These are phyloP conservation scores for Glaciozyma antarctica DNA, from an alignment of 768 basidiomycete genomes.

Conservation along the genomic window DNA sequence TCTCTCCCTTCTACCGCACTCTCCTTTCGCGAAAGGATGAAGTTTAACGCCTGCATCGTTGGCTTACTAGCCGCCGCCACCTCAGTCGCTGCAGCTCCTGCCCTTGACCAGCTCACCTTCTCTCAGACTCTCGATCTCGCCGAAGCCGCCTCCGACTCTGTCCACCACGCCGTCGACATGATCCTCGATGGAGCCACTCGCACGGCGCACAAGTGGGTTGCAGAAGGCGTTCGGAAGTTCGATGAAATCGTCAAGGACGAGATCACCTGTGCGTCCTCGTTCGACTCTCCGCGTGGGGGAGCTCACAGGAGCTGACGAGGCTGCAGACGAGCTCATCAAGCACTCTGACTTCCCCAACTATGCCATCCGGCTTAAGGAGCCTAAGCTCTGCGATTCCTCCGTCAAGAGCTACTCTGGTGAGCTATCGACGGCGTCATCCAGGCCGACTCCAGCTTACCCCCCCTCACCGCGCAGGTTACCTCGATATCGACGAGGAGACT, in stretches of 20 bases:
- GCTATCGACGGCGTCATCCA: background rate
- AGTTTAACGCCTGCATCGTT: background rate
- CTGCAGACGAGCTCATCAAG: constrained; percentile 57
- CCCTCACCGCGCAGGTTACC: constrained; percentile 43
- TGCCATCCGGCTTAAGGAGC: constrained; percentile 49
- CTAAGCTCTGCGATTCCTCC: constrained; percentile 68
- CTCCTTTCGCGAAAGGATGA: background rate
- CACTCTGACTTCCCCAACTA: constrained; percentile 50
- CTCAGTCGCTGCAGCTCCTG: background rate
- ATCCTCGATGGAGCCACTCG: no score
- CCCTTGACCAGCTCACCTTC: background rate
- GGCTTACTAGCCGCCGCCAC: background rate
- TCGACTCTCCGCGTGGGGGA: background rate
- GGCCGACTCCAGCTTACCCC: background rate
- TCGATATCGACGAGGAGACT: constrained; percentile 67
- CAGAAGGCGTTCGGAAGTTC: constrained; percentile 53
- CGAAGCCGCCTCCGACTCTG: background rate
- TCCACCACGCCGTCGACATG: background rate
- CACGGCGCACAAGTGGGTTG: constrained; percentile 10
- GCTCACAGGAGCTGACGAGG: background rate
- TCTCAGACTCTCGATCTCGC: background rate
- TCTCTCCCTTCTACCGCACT: background rate
- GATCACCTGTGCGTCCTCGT: constrained; percentile 54
- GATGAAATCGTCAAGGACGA: constrained; percentile 53
- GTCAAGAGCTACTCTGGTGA: constrained; percentile 56